phyloP scores from a whole-genome alignment of 768 basidiomycete genomes.

The Russula virescens region DNA sequence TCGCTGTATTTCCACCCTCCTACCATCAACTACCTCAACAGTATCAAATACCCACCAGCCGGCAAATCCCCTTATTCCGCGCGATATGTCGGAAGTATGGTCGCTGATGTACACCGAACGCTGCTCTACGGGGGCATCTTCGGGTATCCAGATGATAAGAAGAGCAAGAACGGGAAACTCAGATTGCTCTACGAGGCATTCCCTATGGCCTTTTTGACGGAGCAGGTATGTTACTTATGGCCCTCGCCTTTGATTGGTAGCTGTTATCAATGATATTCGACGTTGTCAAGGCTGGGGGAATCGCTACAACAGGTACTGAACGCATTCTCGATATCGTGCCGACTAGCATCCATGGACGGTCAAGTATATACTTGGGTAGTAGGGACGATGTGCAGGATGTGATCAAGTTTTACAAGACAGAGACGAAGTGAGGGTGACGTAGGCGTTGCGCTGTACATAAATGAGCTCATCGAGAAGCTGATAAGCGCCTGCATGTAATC shows the following conservation, averaged over 20 bases:
- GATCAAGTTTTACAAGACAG: constrained; percentile 70
- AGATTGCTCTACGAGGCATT: constrained; percentile 95
- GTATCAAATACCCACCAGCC: constrained; percentile 81
- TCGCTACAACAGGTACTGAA: constrained; percentile 92
- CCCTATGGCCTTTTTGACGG: constrained; percentile 94
- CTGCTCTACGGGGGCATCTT: constrained; percentile 98
- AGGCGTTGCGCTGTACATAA: background rate
- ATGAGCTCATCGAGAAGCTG: constrained; percentile 2
- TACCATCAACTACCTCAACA: constrained; percentile 75
- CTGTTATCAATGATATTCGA: constrained; percentile 18
- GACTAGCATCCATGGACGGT: constrained; percentile 83
- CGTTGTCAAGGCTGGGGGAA: constrained; percentile 75
- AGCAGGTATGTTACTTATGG: constrained; percentile 55
- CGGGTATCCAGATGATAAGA: constrained; percentile 97
- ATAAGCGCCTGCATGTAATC: background rate
- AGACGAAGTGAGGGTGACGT: constrained; percentile 20
- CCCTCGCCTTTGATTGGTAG: background rate
- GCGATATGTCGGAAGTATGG: constrained; percentile 97
- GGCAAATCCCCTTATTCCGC: constrained; percentile 84
- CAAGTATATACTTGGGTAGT: constrained; percentile 89
- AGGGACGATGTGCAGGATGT: constrained; percentile 90
- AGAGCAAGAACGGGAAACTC: constrained; percentile 93
- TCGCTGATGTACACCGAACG: constrained; percentile 96
- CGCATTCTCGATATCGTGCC: constrained; percentile 91
- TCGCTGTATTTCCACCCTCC: constrained; percentile 88